These are phyloP conservation scores for Candida buenavistaensis DNA, from an alignment of 1,139 yeast genomes.

Conservation along the genomic window DNA sequence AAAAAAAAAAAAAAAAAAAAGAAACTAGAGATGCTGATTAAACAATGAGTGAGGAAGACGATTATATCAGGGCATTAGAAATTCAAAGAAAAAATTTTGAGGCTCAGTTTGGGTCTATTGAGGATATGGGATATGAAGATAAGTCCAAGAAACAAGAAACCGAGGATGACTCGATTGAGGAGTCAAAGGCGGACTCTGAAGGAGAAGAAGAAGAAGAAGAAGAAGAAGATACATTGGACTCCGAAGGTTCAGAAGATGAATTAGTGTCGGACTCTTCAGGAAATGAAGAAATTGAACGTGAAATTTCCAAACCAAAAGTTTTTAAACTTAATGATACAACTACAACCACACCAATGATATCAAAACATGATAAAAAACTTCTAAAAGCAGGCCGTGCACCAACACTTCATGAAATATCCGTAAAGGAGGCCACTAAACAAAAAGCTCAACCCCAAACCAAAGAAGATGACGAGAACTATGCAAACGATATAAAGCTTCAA, in stretches of 20 bases:
- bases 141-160: constrained; percentile 32
- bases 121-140: constrained; percentile 59
- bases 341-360: constrained; percentile 12
- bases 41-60: constrained; percentile 34
- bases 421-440: too few relatives aligned
- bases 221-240: constrained; percentile 11
- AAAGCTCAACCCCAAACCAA: constrained; percentile 11
- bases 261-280: too few relatives aligned
- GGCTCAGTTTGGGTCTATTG: constrained; percentile 66
- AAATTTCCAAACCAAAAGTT: constrained; percentile 30
- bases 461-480: constrained; percentile 54
- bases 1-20: neutral
- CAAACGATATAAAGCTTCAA: constrained; percentile 82
- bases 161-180: constrained; percentile 12
- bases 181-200: constrained; percentile 6
- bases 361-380: constrained; percentile 32
- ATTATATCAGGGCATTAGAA: constrained; percentile 50
- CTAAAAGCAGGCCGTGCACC: constrained; percentile 45
- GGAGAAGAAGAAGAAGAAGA: constrained; percentile 14
- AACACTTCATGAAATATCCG: constrained; percentile 37
- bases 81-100: constrained; percentile 63
- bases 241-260: neutral
- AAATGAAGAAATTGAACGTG: constrained; percentile 22
- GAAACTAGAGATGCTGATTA: constrained; percentile 3
- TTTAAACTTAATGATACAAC: constrained; percentile 29